Base-by-base conservation (phyloP, 1,284 basidiomycete species). In the Melampsora americana region DNA sequence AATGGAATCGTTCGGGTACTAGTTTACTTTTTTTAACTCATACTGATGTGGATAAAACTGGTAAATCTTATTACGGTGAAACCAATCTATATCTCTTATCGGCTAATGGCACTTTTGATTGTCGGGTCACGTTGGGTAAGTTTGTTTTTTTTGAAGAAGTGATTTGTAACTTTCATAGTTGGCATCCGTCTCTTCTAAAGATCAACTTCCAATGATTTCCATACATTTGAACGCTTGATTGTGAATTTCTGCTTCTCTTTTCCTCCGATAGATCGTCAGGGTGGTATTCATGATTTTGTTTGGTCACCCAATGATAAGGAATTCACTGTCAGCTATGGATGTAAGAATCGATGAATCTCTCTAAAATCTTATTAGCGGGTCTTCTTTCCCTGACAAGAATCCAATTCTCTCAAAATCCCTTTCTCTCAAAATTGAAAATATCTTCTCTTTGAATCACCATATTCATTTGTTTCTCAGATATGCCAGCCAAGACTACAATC, bases 51-150 rank as follows among this genome's bases (percentile, higher is more conserved):
- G 95, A 99, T 83, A 92, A 92, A 83, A 91, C 92, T 44, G 95
- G 95, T 84, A 97, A 93, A 87, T 95, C 90, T 80, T 99, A 99
- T 84, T 99, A 98, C 80, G 96, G 95, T 77, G 95, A 98, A 85
- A 96, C 94, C 11, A 92, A 93, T 79, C 85, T 99, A 80, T 98
- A 96, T 84, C 87, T 98, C 65, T 88, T 98, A 79, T 92, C 90
- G 78, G 89, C 93, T n/a, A 90, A 92, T n/a, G 95, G 95, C 48
- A 91, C 92, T 79, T 98, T 95, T 80, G 95, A 98, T 83, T 94
- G 92, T 82, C 87, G 93, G 32, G 91, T 99, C 46, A 88, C 89
- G 4, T 86, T 98, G 53, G 85, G 84, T 84, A 60, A 78, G 83
- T 68, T 39, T n/a, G n/a, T 30, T 12, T 18, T 5, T 26, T 9